Conservation (phyloP, 139 green algal species). For the Edaphochlamys debaryana region DNA sequence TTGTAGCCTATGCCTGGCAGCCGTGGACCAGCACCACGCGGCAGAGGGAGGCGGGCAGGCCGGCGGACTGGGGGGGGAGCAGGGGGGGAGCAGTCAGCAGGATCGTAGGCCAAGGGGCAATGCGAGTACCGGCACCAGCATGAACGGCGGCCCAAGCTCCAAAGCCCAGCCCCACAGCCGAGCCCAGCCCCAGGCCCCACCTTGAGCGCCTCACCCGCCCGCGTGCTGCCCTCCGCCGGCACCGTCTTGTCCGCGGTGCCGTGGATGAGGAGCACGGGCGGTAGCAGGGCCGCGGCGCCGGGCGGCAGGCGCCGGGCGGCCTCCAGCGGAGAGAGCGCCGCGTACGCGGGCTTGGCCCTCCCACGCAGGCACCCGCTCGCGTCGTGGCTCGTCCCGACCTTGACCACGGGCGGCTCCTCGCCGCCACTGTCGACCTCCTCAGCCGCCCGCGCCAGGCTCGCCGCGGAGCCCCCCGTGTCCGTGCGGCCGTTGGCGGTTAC, state of each 20-base stretch:
- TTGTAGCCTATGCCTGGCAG: too few relatives aligned
- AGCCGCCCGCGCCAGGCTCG: too few relatives aligned
- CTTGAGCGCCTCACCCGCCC: slow-evolving; percentile 69
- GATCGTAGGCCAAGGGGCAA: too few relatives aligned
- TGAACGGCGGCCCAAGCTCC: too few relatives aligned
- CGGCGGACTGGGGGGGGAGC: slow-evolving; percentile 45
- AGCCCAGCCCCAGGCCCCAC: slow-evolving; percentile 36
- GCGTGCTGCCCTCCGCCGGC: slow-evolving; percentile 66
- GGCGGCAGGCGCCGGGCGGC: slow-evolving; percentile 39
- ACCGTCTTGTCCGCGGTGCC: slow-evolving; percentile 83
- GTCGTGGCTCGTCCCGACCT: too few relatives aligned
- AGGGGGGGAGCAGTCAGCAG: too few relatives aligned
- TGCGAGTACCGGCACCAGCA: neutral
- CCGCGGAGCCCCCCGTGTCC: too few relatives aligned
- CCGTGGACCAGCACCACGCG: slow-evolving; percentile 52
- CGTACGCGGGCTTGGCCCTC: slow-evolving; percentile 54
- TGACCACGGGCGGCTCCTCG: too few relatives aligned
- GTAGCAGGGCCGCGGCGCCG: slow-evolving; percentile 44
- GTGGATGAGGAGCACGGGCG: slow-evolving; percentile 83
- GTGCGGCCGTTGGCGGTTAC: too few relatives aligned
- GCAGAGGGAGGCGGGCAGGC: slow-evolving; percentile 2
- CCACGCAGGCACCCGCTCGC: too few relatives aligned
- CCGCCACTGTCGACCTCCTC: too few relatives aligned
- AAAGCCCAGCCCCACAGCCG: neutral
- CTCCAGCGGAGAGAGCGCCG: slow-evolving; percentile 74